A percentile compares a stretch with the other conserved stretches of the same genome.
Evolutionary conservation across 176 grass and related monocot genomes (phyloP).

Genomic region (Carex kokanica): DNA sequence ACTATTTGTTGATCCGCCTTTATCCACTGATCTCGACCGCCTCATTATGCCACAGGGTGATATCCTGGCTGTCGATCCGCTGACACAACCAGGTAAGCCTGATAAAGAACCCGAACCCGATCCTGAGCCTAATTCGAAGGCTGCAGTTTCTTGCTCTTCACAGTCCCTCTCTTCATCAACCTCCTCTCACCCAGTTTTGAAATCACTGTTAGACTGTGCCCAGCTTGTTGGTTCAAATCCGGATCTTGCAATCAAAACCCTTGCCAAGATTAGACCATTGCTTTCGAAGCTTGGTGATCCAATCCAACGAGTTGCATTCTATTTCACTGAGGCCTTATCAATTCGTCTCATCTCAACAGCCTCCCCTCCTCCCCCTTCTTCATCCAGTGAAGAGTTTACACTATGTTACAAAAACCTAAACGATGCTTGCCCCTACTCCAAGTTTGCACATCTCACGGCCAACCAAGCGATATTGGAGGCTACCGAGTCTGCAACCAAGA

Average conservation of each 20-base stretch:
- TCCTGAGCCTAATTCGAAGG: not conserved
- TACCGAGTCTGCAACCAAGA: constrained; percentile 57
- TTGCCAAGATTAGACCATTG: constrained; percentile 48
- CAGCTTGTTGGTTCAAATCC: constrained; percentile 42
- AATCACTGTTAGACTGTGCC: constrained; percentile 60
- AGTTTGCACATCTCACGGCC: constrained; percentile 93
- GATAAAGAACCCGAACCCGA: not conserved
- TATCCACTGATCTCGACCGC: constrained; percentile 56
- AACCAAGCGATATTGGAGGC: constrained; percentile 99
- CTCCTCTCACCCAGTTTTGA: constrained; percentile 51
- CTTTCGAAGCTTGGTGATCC: constrained; percentile 60
- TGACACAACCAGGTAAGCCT: constrained; percentile 15
- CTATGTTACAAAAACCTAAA: constrained; percentile 93
- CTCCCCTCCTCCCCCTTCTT: not conserved
- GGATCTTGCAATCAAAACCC: constrained; percentile 52
- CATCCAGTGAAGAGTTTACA: constrained; percentile 65
- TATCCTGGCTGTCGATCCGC: constrained; percentile 25
- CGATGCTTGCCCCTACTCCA: constrained; percentile 95
- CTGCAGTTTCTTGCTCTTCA: constrained; percentile 19
- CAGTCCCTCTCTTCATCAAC: constrained; percentile 26
- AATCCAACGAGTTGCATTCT: constrained; percentile 80
- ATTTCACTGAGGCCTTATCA: constrained; percentile 77
- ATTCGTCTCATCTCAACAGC: constrained; percentile 37
- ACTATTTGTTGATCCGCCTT: constrained; percentile 49
- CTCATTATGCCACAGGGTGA: constrained; percentile 53